Conservation (phyloP, 371 early-diverging fungal genomes). For the Phascolomyces articulosus region DNA sequence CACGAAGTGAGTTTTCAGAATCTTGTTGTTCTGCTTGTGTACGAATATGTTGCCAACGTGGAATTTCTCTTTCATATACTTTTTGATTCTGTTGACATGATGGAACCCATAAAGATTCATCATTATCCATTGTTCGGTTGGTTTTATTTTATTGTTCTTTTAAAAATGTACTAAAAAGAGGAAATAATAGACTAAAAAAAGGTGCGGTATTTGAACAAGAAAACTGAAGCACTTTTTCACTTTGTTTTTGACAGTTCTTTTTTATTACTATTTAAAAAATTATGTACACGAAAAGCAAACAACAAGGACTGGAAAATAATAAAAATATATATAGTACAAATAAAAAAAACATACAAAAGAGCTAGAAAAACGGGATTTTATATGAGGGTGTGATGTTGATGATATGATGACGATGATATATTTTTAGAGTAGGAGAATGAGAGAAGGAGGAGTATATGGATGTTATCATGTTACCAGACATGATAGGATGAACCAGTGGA, state of each 20-base stretch:
- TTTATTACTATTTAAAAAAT: neutral
- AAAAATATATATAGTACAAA: too few relatives aligned
- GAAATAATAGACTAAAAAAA: neutral
- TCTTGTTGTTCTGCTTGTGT: slow-evolving; percentile 5
- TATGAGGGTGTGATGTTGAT: too few relatives aligned
- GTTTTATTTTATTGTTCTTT: neutral
- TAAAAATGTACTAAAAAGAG: neutral
- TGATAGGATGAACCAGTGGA: slow-evolving; percentile 9
- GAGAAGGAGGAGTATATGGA: neutral
- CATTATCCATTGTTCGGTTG: neutral
- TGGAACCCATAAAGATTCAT: neutral
- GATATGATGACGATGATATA: too few relatives aligned
- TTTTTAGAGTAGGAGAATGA: neutral
- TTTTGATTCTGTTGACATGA: neutral
- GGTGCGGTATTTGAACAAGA: neutral
- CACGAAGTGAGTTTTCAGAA: slow-evolving; percentile 5
- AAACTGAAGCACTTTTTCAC: too few relatives aligned
- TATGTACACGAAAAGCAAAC: too few relatives aligned
- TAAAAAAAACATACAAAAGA: too few relatives aligned
- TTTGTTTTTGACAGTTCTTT: neutral
- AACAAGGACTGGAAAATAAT: too few relatives aligned
- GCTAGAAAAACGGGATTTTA: too few relatives aligned
- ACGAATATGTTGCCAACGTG: slow-evolving; percentile 9
- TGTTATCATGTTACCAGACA: slow-evolving; percentile 3
- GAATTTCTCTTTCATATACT: neutral